Conservation (phyloP, 495 filamentous ascomycete genomes). For the Penicillium diatomitis region DNA sequence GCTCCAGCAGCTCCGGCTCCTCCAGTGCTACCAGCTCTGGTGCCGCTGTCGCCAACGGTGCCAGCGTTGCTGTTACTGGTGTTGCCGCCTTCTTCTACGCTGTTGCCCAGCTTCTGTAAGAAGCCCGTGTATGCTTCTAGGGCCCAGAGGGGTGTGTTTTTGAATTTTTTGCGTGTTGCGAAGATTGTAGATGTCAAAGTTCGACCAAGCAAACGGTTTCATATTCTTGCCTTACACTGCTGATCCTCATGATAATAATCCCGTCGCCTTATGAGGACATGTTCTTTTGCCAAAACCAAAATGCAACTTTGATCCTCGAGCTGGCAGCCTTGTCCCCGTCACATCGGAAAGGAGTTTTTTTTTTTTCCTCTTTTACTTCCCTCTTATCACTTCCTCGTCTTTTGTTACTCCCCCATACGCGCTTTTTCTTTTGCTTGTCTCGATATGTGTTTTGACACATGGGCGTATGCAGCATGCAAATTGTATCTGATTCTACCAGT, state of each 20-base stretch:
- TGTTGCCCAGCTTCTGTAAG: conserved; percentile 41
- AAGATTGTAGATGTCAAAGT: conserved; percentile 21
- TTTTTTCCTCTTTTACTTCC: conserved; percentile 13
- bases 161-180: conserved; percentile 6
- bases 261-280: conserved; percentile 31
- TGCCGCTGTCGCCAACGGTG: conserved; percentile 32
- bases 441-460: background rate
- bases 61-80: conserved; percentile 35
- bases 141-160: conserved; percentile 1
- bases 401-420: conserved; percentile 7
- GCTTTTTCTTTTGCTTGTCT: background rate
- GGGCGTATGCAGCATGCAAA: conserved; percentile 16
- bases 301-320: conserved; percentile 20
- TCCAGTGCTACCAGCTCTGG: conserved; percentile 27
- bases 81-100: conserved; percentile 34
- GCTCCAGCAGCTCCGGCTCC: conserved; percentile 6
- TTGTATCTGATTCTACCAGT: conserved; percentile 4
- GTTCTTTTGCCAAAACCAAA: conserved; percentile 14
- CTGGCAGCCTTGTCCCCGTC: conserved; percentile 12
- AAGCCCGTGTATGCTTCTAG: background rate
- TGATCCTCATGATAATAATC: conserved; percentile 43
- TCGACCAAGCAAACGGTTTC: conserved; percentile 29
- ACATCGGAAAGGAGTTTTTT: conserved; percentile 19
- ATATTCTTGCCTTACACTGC: conserved; percentile 29
- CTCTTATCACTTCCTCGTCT: conserved; percentile 12